A percentile compares a stretch with the other conserved stretches of the same genome.
phyloP scores from a whole-genome alignment of 2,329 filamentous ascomycete species.

The Lojkania enalia region DNA sequence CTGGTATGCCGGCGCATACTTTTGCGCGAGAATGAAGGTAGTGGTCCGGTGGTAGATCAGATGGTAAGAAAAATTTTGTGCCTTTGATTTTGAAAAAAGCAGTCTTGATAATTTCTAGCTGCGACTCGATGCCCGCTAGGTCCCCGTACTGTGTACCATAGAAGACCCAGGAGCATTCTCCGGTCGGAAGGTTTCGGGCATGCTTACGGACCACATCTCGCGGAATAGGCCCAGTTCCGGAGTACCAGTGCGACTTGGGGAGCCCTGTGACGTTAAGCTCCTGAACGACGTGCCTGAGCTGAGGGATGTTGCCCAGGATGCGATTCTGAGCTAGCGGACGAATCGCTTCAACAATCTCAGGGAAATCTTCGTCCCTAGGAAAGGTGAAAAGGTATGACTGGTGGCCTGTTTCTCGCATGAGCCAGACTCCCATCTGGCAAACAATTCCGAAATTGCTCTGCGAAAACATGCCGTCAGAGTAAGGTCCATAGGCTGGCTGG shows the following conservation, averaged over 20 bases:
- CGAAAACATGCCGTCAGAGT: slow-evolving; percentile 43
- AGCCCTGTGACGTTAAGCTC: slow-evolving; percentile 50
- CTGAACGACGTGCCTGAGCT: slow-evolving; percentile 51
- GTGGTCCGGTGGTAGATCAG: slow-evolving; percentile 25
- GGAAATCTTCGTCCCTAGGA: slow-evolving; percentile 54
- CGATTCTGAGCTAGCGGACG: slow-evolving; percentile 45
- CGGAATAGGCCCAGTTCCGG: slow-evolving; percentile 19
- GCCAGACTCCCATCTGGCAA: slow-evolving; percentile 57
- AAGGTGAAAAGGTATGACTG: slow-evolving; percentile 52
- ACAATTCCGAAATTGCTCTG: slow-evolving; percentile 44
- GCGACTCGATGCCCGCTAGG: slow-evolving; percentile 27
- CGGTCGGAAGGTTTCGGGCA: slow-evolving; percentile 18
- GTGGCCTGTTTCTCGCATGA: slow-evolving; percentile 58
- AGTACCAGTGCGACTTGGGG: slow-evolving; percentile 39
- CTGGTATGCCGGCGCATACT: slow-evolving; percentile 43
- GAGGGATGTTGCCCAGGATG: slow-evolving; percentile 55
- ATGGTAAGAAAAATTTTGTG: slow-evolving; percentile 48
- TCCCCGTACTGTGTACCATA: slow-evolving; percentile 52
- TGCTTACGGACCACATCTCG: slow-evolving; percentile 20
- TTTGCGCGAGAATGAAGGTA: slow-evolving; percentile 43
- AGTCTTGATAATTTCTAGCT: slow-evolving; percentile 48
- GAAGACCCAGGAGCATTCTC: slow-evolving; percentile 56
- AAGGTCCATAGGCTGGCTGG: slow-evolving; percentile 43
- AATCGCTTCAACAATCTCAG: slow-evolving; percentile 54
- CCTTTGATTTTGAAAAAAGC: slow-evolving; percentile 50